Evolutionary conservation across 1,284 basidiomycete genomes (phyloP).

Genomic region (Caloboletus firmus): DNA sequence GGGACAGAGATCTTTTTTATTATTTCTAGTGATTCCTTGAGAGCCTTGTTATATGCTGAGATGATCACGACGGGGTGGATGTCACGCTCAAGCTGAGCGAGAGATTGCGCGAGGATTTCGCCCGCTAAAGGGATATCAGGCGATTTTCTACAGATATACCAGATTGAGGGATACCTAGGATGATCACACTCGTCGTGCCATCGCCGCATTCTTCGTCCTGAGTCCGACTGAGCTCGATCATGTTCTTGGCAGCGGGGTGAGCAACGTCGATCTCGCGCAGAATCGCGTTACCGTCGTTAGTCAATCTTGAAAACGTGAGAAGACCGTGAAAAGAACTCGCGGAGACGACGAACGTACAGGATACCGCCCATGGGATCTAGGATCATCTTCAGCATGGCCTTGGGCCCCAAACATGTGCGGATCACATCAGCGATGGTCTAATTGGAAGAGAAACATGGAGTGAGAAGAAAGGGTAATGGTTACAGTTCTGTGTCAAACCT

Average conservation of each 20-base stretch:
- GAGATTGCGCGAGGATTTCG: conserved; percentile 96
- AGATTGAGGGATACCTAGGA: conserved; percentile 62
- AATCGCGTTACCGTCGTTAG: conserved; percentile 98
- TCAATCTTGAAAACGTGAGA: conserved; percentile 57
- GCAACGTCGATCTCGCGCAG: conserved; percentile 97
- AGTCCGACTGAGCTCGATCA: conserved; percentile 97
- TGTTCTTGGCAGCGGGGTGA: conserved; percentile 98
- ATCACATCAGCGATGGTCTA: conserved; percentile 99
- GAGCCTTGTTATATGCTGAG: conserved; percentile 94
- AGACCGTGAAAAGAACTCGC: background rate
- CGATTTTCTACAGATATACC: background rate
- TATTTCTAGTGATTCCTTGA: conserved; percentile 88
- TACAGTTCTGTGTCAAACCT: conserved; percentile 52
- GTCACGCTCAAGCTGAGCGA: conserved; percentile 90
- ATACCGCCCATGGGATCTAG: conserved; percentile 98
- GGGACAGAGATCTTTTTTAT: conserved; percentile 87
- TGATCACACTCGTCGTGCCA: conserved; percentile 97
- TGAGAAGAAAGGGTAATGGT: background rate
- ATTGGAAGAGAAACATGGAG: background rate
- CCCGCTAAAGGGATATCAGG: conserved; percentile 59
- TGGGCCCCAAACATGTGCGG: conserved; percentile 94
- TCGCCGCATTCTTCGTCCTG: conserved; percentile 99
- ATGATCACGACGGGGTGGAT: conserved; percentile 99
- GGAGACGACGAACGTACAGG: conserved; percentile 54
- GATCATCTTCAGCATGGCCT: conserved; percentile 99